Evolutionary conservation across 1,284 basidiomycete species (phyloP), one percentile per base, ranked within the genome.

Genomic region (Leccinum pachyderme): DNA sequence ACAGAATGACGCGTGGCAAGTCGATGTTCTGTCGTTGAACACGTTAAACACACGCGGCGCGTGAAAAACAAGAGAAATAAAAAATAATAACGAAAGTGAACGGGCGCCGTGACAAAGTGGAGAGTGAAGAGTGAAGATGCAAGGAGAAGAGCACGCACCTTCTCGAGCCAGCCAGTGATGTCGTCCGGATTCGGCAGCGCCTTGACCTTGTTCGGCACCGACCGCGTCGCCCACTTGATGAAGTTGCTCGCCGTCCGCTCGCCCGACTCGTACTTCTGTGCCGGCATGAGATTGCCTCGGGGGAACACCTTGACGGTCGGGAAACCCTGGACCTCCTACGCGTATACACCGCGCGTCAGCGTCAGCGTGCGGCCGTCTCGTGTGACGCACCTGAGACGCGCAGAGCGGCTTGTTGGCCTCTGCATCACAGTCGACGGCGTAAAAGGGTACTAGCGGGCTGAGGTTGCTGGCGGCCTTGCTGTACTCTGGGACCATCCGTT

Each of bases 381-480:
- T 7, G 33, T 7, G n/a, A 45, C 47, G 6, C 43, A 81, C 86
- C 76, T 92, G 90, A 59, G 93, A 84, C 0, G 83, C 83, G 67
- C 95, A 98, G 8, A 95, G 73, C 7, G 76, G 78, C 70, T 90
- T 93, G 74, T 97, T 96, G 65, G 77, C 75, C 25, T 85, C 81
- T n/a, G 81, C 86, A 64, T 98, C 95, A 62, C 95, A 98, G 71
- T 98, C 93, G 45, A 98, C 82, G 11, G 93, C 90, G 70, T 95
- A 96, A 57, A 91, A 81, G 1, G 93, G 93, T 32, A 98, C 81
- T 35, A 98, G 78, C 7, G 94, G 93, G 56, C 86, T 78, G 24
- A 97, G 81, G 1, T 84, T 87, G 8, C 81, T 70, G 0, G 94
- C 93, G 1, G 92, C 93, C 63, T 89, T 89, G 63, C 82, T 84